A percentile compares a stretch with the other conserved stretches of the same genome.
Conservation (phyloP, 352 stramenopile genomes). For the Globisporangium uncinulatum region DNA sequence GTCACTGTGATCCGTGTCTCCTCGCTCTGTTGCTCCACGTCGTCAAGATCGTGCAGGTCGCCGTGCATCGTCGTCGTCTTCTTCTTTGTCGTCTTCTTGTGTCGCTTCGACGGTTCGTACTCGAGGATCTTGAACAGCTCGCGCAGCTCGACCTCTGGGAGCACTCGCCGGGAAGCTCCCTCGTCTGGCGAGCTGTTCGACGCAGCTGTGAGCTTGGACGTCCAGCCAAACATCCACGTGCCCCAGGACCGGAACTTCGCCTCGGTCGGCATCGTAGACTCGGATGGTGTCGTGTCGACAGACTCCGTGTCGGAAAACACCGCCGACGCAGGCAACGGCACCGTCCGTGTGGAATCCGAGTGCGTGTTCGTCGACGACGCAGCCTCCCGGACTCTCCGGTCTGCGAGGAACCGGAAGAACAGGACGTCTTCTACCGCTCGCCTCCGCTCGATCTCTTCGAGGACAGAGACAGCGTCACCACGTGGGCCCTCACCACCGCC, state of each 20-base stretch:
- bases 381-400: constrained; percentile 34
- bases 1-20: constrained; percentile 69
- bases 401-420: constrained; percentile 80
- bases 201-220: constrained; percentile 49
- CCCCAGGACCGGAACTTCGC: constrained; percentile 75
- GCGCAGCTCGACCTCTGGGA: constrained; percentile 77
- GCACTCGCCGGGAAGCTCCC: constrained; percentile 27
- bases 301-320: constrained; percentile 71
- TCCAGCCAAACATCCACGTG: constrained; percentile 85
- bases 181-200: constrained; percentile 22
- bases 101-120: constrained; percentile 64
- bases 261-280: constrained; percentile 65
- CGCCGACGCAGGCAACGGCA: constrained; percentile 39
- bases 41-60: constrained; percentile 9
- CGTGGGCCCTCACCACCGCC: not conserved
- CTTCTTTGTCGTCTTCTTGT: constrained; percentile 44
- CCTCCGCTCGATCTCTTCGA: constrained; percentile 75
- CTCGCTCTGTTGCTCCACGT: constrained; percentile 31
- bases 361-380: constrained; percentile 13
- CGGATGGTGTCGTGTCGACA: constrained; percentile 70
- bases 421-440: constrained; percentile 76
- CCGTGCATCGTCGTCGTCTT: constrained; percentile 7
- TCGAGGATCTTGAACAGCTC: constrained; percentile 88
- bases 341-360: constrained; percentile 16
- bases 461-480: constrained; percentile 6